Base-by-base conservation (phyloP, 208 protist species). In the Leishmania lainsoni region DNA sequence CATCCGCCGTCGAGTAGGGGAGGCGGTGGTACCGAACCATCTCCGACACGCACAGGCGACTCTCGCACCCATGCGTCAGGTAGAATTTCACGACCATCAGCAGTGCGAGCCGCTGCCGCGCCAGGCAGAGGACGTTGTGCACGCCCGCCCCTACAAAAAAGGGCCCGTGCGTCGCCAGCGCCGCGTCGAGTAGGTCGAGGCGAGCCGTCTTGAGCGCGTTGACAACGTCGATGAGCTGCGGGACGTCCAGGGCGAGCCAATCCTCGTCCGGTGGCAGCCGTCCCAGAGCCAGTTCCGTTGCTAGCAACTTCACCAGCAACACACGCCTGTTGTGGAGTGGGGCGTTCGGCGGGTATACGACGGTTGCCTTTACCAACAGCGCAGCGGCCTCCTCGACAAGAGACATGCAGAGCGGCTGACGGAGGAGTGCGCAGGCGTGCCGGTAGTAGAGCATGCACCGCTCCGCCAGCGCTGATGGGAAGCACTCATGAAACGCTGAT, bases 51-150 rank as follows among this genome's bases (percentile, higher is more conserved):
- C 51, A 29, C 16, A 97, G 68, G 48, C 81, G 84, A 66, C 82
- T 88, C 74, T 86, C 80, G 32, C 88, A 88, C 4, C 76, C 51
- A 26, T 71, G 81, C 0, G 81, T 61, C 45, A 87, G 22, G 83
- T 94, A 97, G 83, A 87, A 96, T 75, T 93, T 95, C 16, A 97
- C 88, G 54, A 97, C 91, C 83, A 95, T 93, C 72, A 94, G 69
- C 66, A 96, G 79, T 20, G 83, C 68, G 29, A 97, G 84, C 32
- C 90, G 91, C 75, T 92, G 83, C 5, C 90, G 87, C 16, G 90
- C 89, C 69, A 91, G 48, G 78, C 89, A 80, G 69, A 97, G 80
- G 12, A 90, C 86, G 81, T 96, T 96, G 80, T 95, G 86, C 29
- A 97, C 85, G 49, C 91, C 92, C 35, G 81, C 83, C 54, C 84